phyloP scores from a whole-genome alignment of 208 protist genomes.

The Crithidia bombi region DNA sequence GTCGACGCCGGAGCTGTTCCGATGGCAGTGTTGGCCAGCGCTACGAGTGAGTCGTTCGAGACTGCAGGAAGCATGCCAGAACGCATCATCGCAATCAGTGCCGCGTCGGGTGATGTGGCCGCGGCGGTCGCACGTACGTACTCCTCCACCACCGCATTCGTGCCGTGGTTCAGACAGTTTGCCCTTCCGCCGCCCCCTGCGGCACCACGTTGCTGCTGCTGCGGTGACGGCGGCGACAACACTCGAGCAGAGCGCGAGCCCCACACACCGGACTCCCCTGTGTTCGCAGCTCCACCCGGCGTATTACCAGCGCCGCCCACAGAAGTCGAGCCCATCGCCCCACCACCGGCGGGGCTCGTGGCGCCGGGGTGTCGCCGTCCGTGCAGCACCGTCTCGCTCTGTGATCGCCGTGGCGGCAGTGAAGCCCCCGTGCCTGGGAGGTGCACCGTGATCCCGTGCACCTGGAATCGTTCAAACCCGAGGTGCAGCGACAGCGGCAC shows the following conservation, averaged over 20 bases:
- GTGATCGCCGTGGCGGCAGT: conserved; percentile 36
- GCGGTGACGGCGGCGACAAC: not conserved
- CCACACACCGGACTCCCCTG: conserved; percentile 9
- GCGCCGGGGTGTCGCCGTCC: conserved; percentile 11
- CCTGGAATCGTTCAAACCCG: conserved; percentile 46
- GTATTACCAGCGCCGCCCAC: not conserved
- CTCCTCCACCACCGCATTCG: conserved; percentile 21
- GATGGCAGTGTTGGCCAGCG: conserved; percentile 15
- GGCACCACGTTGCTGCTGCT: not conserved
- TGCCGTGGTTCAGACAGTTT: not conserved
- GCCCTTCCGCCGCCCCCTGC: not conserved
- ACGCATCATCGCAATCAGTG: conserved; percentile 12
- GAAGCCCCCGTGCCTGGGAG: conserved; percentile 27
- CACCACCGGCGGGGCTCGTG: not conserved
- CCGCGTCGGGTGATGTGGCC: conserved; percentile 11
- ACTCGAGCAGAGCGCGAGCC: conserved; percentile 9
- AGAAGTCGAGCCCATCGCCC: not conserved
- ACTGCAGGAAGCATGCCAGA: conserved; percentile 1
- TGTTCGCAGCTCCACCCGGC: not conserved
- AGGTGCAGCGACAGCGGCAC: conserved; percentile 53
- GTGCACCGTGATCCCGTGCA: conserved; percentile 58
- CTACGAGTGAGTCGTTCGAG: conserved; percentile 15
- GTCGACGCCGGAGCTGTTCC: conserved; percentile 5
- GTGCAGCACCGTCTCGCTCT: conserved; percentile 44
- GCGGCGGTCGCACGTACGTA: conserved; percentile 23